phyloP scores from a whole-genome alignment of 2,329 filamentous ascomycete species.

The Davidsoniella virescens region DNA sequence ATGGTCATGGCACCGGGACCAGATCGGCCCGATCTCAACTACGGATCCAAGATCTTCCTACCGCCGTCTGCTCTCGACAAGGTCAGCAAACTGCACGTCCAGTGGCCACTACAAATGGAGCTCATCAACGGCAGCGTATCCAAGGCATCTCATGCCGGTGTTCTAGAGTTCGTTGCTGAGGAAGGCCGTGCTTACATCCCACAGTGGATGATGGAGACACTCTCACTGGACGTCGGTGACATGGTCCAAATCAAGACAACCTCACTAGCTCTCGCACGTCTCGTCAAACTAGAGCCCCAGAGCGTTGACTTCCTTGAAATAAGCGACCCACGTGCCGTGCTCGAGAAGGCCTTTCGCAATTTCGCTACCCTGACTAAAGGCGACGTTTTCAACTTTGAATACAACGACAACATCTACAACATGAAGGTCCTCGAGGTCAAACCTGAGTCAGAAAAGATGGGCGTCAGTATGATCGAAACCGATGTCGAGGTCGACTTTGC shows the following conservation, averaged over 20 bases:
- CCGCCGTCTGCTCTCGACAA: conserved; percentile 95
- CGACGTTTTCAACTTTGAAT: conserved; percentile 89
- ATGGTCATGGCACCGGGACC: conserved; percentile 84
- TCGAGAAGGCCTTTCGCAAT: conserved; percentile 91
- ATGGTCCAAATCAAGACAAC: conserved; percentile 92
- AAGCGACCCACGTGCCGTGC: conserved; percentile 87
- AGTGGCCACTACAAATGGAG: conserved; percentile 95
- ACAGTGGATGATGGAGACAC: conserved; percentile 93
- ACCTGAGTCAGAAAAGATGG: conserved; percentile 65
- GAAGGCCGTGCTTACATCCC: conserved; percentile 93
- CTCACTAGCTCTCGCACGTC: conserved; percentile 71
- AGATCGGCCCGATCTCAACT: conserved; percentile 79
- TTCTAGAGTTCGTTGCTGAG: conserved; percentile 93
- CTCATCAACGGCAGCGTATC: conserved; percentile 73
- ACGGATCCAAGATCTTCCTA: conserved; percentile 93
- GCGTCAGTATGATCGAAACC: conserved; percentile 89
- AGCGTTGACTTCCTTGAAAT: conserved; percentile 90
- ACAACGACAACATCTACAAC: conserved; percentile 88
- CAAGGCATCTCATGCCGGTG: conserved; percentile 78
- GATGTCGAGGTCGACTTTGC: conserved; percentile 96
- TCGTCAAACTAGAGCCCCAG: conserved; percentile 95
- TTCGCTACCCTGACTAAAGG: conserved; percentile 88
- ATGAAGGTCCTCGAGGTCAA: conserved; percentile 91
- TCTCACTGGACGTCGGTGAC: conserved; percentile 79
- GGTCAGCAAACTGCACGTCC: conserved; percentile 86